Evolutionary conservation across 192 early-diverging fungal species (phyloP), one percentile per base, ranked within the genome.

Genomic region (Backusella psychrophila): DNA sequence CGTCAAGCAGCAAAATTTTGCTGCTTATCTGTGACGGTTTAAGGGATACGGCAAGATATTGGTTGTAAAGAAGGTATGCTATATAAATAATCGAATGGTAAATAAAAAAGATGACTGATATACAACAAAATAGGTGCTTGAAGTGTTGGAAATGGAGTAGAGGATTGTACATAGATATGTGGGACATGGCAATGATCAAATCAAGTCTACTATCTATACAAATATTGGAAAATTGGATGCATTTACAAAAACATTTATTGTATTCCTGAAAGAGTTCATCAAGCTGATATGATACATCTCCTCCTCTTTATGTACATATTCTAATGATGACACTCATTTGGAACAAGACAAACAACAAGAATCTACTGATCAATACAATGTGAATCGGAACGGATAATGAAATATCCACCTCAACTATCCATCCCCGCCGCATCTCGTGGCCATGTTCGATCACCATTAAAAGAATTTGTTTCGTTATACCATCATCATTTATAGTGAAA

Each of bases 131-230:
- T 39, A 81, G 80, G 80, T 75, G 0, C 53, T 82, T 15, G 44
- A 59, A 7, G 90, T 95, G 17, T 81, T 98, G 59, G 86, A 89
- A 6, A 85, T 85, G 85, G 90, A 1, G 87, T 97, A 21, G 89
- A 92, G 36, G 95, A 94, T 52, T 90, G 81, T 97, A 15, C 74
- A 81, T 6, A 87, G 86, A 70, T 69, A 91, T 15, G 81, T 78
- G 1, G 85, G 87, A 3, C 72, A 83, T n/a, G 83, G 80, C 1
- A 84, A 92, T 65, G 80, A 83, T 49, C 77, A 85, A 7, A 84
- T 87, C 7, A 83, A n/a, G 84, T 14, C 73, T 77, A 31, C 65
- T 86, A 67, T 90, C 90, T 2, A 69, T 84, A 26, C 85, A 87
- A 9, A 49, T 89, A 56, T 36, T 89, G 29, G 80, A 77, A n/a